Base-by-base conservation (phyloP, 768 basidiomycete genomes). In the Mycena rebaudengoi region DNA sequence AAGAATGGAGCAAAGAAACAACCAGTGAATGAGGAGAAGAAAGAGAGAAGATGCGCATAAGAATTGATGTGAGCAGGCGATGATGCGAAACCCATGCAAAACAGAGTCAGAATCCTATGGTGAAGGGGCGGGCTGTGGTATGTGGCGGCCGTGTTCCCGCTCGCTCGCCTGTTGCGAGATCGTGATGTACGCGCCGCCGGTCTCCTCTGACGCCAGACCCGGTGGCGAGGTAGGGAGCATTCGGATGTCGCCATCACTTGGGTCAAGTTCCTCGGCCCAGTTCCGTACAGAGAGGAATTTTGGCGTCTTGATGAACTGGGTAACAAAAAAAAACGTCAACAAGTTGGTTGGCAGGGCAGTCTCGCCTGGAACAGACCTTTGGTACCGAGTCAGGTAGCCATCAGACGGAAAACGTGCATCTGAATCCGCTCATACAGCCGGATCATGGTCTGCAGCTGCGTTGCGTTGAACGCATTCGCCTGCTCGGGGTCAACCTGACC, bases 381-480 rank as follows among this genome's bases (percentile, higher is more conserved):
- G 98, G 98, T n/a, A 99, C 91, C 7, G 97, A 98, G 76, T 99
- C 98, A 58, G n/a, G 96, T 97, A 18, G 98, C 96, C 94, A 99
- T 97, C 70, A 99, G 75, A 46, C 97, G 88, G 83, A 99, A 99
- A 67, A 99, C 95, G 72, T 99, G 96, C 21, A 85, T 91, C 78
- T 99, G 98, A 57, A 99, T 99, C 59, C 96, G 89, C 76, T 96
- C 96, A 76, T 99, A 99, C 69, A 98, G 78, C 68, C 87, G 83
- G 69, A 99, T 94, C 85, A 99, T 91, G 43, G 88, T 92, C 79
- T 97, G 95, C 43, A 99, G 81, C 75, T 99, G 97, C 39, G 94
- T 98, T 20, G 98, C 97, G 64, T 97, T 96, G 84, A 99, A 90
- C 5, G 91, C 84, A 44, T 81, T 85, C 25, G 91, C 91, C 73